Evolutionary conservation across 371 early-diverging fungal genomes (phyloP).

Genomic region (Rhizoclosmatium hyalinum): DNA sequence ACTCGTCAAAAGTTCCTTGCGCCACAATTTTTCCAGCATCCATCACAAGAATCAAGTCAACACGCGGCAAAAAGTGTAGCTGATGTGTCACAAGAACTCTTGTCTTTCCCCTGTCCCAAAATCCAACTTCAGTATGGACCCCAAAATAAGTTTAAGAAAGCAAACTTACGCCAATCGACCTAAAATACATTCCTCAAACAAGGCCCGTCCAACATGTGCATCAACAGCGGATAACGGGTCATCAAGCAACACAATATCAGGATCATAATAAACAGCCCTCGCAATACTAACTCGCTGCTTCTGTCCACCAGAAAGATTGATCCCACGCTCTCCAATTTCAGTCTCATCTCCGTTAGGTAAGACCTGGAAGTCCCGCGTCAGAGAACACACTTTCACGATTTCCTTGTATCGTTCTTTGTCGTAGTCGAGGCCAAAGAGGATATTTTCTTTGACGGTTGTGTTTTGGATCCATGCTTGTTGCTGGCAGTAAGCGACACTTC

Average conservation of each 20-base stretch:
- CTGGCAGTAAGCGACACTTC: slow-evolving; percentile 71
- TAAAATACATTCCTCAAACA: slow-evolving; percentile 46
- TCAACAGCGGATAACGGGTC: slow-evolving; percentile 54
- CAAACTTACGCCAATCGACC: slow-evolving; percentile 12
- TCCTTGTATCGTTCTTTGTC: slow-evolving; percentile 45
- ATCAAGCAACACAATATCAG: slow-evolving; percentile 53
- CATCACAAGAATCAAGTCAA: slow-evolving; percentile 61
- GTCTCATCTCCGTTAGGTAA: slow-evolving; percentile 80
- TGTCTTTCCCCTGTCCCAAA: slow-evolving; percentile 20
- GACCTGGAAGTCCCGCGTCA: slow-evolving; percentile 79
- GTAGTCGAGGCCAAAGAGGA: slow-evolving; percentile 54
- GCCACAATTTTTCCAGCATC: slow-evolving; percentile 63
- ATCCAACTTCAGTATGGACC: too few species aligned
- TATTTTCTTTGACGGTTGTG: slow-evolving; percentile 58
- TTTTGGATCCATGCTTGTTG: slow-evolving; percentile 55
- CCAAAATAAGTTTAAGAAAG: too few species aligned
- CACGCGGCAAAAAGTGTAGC: slow-evolving; percentile 44
- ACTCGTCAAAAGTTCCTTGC: slow-evolving; percentile 59
- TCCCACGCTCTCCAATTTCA: slow-evolving; percentile 68
- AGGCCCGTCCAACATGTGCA: slow-evolving; percentile 43
- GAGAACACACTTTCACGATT: slow-evolving; percentile 57
- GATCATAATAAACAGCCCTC: slow-evolving; percentile 49
- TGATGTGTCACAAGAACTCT: slow-evolving; percentile 48
- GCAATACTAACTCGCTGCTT: slow-evolving; percentile 49
- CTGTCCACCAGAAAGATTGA: slow-evolving; percentile 61